phyloP scores from a whole-genome alignment of 768 basidiomycete species.

The Termitomyces sp. region DNA sequence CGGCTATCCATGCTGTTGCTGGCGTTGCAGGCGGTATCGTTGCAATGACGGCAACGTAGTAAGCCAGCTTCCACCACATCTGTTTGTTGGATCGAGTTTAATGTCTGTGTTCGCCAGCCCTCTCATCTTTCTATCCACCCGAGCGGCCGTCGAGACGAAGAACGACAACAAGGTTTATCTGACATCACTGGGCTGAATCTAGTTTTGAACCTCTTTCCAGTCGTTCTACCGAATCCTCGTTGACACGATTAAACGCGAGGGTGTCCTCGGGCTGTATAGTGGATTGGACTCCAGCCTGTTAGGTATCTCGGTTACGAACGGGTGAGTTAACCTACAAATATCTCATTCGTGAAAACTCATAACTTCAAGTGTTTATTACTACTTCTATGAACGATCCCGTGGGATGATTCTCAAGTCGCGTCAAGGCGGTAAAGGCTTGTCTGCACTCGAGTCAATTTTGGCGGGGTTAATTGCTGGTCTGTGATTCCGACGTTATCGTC shows the following conservation, averaged over 20 bases:
- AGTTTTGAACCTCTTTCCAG: constrained; percentile 26
- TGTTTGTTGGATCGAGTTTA: constrained; percentile 4
- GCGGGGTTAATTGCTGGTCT: constrained; percentile 83
- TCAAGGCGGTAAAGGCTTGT: constrained; percentile 61
- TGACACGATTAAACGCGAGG: constrained; percentile 81
- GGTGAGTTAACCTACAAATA: constrained; percentile 35
- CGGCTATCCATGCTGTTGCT: constrained; percentile 78
- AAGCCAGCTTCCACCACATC: constrained; percentile 29
- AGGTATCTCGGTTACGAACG: constrained; percentile 92
- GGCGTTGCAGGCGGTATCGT: constrained; percentile 87
- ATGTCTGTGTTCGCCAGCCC: constrained; percentile 46
- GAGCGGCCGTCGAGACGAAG: constrained; percentile 87
- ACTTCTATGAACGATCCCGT: constrained; percentile 76
- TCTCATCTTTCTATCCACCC: constrained; percentile 85
- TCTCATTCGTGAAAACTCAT: not conserved
- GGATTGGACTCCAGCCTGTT: constrained; percentile 81
- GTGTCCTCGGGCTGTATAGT: constrained; percentile 77
- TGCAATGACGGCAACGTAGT: constrained; percentile 92
- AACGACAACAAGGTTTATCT: constrained; percentile 36
- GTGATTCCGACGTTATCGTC: not conserved
- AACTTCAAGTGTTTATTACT: constrained; percentile 76
- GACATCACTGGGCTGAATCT: not conserved
- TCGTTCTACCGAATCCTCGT: constrained; percentile 58
- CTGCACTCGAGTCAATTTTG: constrained; percentile 83
- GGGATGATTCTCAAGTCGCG: constrained; percentile 50